phyloP scores from a whole-genome alignment of 2,329 filamentous ascomycete genomes.

The Alternaria incomplexa region DNA sequence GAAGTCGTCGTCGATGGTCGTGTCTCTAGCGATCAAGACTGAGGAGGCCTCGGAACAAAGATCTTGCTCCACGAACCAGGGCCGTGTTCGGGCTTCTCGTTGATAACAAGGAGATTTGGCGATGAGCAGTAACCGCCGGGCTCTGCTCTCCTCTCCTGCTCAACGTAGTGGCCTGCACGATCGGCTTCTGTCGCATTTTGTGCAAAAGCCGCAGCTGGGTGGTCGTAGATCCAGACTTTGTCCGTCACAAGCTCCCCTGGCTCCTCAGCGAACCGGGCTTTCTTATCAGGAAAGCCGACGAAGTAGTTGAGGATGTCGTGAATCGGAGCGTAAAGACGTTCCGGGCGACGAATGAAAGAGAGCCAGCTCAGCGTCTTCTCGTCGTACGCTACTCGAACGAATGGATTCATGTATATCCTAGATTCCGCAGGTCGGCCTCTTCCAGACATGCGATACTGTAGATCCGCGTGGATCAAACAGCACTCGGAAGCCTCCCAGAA shows the following conservation, averaged over 20 bases:
- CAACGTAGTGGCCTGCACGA: conserved; percentile 33
- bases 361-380: conserved; percentile 64
- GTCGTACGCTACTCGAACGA: conserved; percentile 73
- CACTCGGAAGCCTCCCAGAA: conserved; percentile 58
- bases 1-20: conserved; percentile 1
- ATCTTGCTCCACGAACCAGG: conserved; percentile 43
- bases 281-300: conserved; percentile 63
- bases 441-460: conserved; percentile 47
- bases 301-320: conserved; percentile 65
- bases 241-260: conserved; percentile 63
- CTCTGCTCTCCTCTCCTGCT: conserved; percentile 54
- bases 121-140: conserved; percentile 64
- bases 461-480: conserved; percentile 56
- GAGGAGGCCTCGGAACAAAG: conserved; percentile 28
- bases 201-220: conserved; percentile 32
- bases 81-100: conserved; percentile 41
- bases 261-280: conserved; percentile 65
- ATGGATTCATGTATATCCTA: conserved; percentile 77
- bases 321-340: conserved; percentile 66
- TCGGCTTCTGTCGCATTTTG: conserved; percentile 32
- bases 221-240: conserved; percentile 57
- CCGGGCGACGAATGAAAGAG: conserved; percentile 66
- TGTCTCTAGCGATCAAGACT: conserved; percentile 8
- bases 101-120: conserved; percentile 59
- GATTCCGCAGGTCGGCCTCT: conserved; percentile 52